These are phyloP conservation scores for Colletotrichum cordylinicola DNA, from an alignment of 2,329 filamentous ascomycete genomes.

Conservation along the genomic window DNA sequence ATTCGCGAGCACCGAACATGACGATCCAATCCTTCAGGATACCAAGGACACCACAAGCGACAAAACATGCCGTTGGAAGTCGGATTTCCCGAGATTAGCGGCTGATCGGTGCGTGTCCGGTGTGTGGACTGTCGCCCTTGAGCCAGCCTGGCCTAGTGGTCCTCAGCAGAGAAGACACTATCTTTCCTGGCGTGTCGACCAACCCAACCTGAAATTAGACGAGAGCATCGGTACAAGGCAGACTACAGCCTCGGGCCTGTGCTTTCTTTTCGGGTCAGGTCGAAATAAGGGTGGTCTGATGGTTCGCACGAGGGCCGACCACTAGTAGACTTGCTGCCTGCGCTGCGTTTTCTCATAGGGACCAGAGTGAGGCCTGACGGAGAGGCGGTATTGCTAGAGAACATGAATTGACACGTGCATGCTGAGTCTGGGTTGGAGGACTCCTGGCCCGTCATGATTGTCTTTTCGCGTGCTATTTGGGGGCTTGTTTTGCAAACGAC, in stretches of 20 bases:
- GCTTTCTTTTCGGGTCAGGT: neutral
- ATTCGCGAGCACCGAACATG: neutral
- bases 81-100: slow-evolving; percentile 3
- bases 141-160: neutral
- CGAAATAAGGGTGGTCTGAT: neutral
- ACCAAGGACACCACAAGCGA: neutral
- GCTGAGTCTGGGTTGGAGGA: neutral
- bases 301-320: neutral
- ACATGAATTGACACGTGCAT: neutral
- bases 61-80: neutral
- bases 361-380: neutral
- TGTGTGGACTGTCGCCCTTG: neutral
- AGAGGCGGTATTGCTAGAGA: neutral
- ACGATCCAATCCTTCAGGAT: neutral
- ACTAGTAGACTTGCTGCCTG: neutral
- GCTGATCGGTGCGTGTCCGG: neutral
- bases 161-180: neutral
- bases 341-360: neutral
- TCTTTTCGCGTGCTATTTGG: neutral
- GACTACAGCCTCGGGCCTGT: slow-evolving; percentile 3
- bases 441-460: neutral
- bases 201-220: neutral
- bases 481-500: neutral
- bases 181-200: neutral
- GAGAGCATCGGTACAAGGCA: neutral